These are phyloP conservation scores for Pueraria montana DNA, from an alignment of 306 rosid species.

Conservation along the genomic window DNA sequence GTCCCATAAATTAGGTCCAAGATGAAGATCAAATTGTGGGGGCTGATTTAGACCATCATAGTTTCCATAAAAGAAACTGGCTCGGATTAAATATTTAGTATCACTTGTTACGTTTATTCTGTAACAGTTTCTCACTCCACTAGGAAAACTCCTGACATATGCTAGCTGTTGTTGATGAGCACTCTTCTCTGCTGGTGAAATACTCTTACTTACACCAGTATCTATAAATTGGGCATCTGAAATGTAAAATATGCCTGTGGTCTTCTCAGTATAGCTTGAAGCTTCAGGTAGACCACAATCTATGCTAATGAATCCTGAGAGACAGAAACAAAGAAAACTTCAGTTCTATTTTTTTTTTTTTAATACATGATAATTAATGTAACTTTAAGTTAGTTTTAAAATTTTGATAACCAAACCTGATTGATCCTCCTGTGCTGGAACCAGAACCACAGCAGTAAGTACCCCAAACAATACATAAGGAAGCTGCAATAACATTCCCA, in stretches of 20 bases:
- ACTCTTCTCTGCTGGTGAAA: slow-evolving; percentile 4
- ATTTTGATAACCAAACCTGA: slow-evolving; percentile 49
- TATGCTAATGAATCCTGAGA: slow-evolving; percentile 68
- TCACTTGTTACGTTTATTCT: slow-evolving; percentile 45
- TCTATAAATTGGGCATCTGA: slow-evolving; percentile 60
- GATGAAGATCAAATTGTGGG: slow-evolving; percentile 59
- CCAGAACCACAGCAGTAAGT: slow-evolving; percentile 30
- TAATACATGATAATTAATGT: neutral
- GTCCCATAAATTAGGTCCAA: slow-evolving; percentile 61
- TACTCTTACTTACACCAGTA: slow-evolving; percentile 44
- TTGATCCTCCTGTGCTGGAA: slow-evolving; percentile 61
- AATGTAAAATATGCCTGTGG: slow-evolving; percentile 53
- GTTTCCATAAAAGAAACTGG: slow-evolving; percentile 58
- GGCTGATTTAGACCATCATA: slow-evolving; percentile 51
- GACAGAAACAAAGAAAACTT: neutral
- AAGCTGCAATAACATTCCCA: slow-evolving; percentile 29
- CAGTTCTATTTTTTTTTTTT: neutral
- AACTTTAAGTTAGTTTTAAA: neutral
- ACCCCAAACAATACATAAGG: slow-evolving; percentile 36
- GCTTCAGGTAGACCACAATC: slow-evolving; percentile 59
- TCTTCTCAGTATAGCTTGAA: slow-evolving; percentile 44
- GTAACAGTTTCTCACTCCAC: slow-evolving; percentile 70
- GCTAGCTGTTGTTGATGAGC: slow-evolving; percentile 38
- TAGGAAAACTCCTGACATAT: slow-evolving; percentile 63
- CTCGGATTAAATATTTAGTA: slow-evolving; percentile 54